Percentiles rank a stretch among this genome's conserved stretches.
These are phyloP conservation scores for Bidens hawaiensis DNA, from an alignment of 140 eudicot genomes.

Conservation along the genomic window DNA sequence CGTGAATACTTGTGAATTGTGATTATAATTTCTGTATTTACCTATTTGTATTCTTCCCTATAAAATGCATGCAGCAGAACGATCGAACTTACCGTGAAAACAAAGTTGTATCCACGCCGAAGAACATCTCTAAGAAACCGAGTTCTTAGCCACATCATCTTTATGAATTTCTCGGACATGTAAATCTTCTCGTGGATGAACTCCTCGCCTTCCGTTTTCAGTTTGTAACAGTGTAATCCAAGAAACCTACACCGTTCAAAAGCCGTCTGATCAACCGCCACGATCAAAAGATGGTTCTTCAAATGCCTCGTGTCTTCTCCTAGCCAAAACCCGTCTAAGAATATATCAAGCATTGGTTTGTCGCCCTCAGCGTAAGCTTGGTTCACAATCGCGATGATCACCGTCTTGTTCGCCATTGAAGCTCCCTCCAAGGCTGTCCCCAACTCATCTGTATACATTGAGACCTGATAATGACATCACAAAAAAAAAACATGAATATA, in stretches of 20 bases:
- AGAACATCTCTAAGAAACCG: slow-evolving; percentile 53
- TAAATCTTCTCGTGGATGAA: slow-evolving; percentile 51
- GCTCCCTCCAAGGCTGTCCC: slow-evolving; percentile 41
- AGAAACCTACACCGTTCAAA: too few species aligned
- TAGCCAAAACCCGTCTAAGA: too few species aligned
- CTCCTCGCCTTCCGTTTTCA: slow-evolving; percentile 41
- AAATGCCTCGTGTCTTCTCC: slow-evolving; percentile 57
- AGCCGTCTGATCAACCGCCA: slow-evolving; percentile 60
- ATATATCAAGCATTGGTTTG: slow-evolving; percentile 69
- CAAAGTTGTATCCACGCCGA: too few species aligned
- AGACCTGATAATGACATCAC: slow-evolving; percentile 13
- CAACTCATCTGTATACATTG: slow-evolving; percentile 36
- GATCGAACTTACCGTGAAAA: slow-evolving; percentile 81
- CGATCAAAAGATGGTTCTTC: slow-evolving; percentile 46
- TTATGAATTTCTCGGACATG: slow-evolving; percentile 61
- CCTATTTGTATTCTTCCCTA: too few species aligned
- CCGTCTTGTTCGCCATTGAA: slow-evolving; percentile 45
- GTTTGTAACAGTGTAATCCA: slow-evolving; percentile 47
- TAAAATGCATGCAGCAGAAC: too few species aligned
- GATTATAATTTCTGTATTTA: too few species aligned
- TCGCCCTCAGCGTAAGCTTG: slow-evolving; percentile 58
- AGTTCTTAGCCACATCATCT: slow-evolving; percentile 89
- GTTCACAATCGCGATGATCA: slow-evolving; percentile 60
- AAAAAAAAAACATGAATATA: too few species aligned
- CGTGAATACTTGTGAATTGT: too few species aligned